Base-by-base conservation (phyloP, 441 rosid genomes). In the Croton laevigatus region DNA sequence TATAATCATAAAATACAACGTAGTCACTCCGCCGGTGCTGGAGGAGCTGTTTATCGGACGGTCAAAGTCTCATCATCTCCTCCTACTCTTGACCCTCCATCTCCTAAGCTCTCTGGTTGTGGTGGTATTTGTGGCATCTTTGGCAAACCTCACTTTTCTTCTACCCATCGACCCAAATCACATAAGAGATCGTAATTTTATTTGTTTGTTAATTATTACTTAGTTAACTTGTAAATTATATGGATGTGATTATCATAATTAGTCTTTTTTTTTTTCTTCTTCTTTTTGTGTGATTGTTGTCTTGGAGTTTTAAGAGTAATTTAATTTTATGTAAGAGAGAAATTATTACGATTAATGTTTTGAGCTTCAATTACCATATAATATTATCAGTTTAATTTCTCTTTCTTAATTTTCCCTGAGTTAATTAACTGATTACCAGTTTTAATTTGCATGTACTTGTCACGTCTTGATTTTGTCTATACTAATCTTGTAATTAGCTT, bases 71-170 rank as follows among this genome's bases (percentile, higher is more conserved):
- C 76, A n/a, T 83, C 79, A n/a, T 83, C 79, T 80, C 66, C 72
- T 59, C 81, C 68, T 42, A 82, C 1, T 86, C 81, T 79, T 8
- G 97, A 91, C 17, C 98, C 98, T 8, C 96, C 97, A 34, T 93
- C 98, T 63, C 98, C 97, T n/a, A 88, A 84, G 79, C 66, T 91
- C 5, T 86, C 96, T 0, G 84, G 86, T 2, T 93, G 97, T 65
- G 97, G 94, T 65, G 97, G 94, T 22, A 83, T 87, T 27, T 91
- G 97, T 80, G 42, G 54, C 20, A 19, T 71, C 23, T 62, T 71
- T 54, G 69, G 69, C n/a, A 71, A 71, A 54, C 68, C 68, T 1
- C 54, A 38, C 4, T 54, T 40, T 11, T 38, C 69, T 37, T 8
- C 13, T 32, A 37, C 12, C 38, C 74, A n/a, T 48, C 51, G 40